phyloP scores from a whole-genome alignment of 106 monocot genomes.

The Dendrobium nobile region DNA sequence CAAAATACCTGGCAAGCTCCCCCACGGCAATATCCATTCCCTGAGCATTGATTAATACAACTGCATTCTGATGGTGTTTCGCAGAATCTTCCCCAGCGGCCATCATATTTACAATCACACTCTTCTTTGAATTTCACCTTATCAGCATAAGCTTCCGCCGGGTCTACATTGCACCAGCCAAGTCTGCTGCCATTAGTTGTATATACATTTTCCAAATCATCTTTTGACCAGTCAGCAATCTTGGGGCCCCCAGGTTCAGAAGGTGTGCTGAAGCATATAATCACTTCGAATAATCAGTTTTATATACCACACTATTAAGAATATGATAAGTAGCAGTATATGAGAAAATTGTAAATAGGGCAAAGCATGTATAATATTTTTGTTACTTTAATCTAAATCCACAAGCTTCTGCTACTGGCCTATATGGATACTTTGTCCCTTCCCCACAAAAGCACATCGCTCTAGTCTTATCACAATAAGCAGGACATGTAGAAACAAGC shows the following conservation, averaged over 20 bases:
- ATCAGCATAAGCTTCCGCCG: slow-evolving; percentile 57
- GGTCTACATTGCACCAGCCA: slow-evolving; percentile 95
- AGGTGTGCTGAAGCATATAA: slow-evolving; percentile 32
- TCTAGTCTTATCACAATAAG: slow-evolving; percentile 76
- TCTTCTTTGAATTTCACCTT: slow-evolving; percentile 71
- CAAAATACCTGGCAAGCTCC: slow-evolving; percentile 77
- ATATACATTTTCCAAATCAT: slow-evolving; percentile 68
- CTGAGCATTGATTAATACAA: slow-evolving; percentile 88
- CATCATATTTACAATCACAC: slow-evolving; percentile 91
- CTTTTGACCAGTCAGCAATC: slow-evolving; percentile 51
- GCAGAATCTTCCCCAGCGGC: slow-evolving; percentile 66
- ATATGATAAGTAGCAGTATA: neutral
- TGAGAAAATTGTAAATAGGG: neutral
- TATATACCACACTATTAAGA: neutral
- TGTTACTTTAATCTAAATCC: slow-evolving; percentile 69
- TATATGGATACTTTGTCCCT: slow-evolving; percentile 83
- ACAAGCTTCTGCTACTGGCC: slow-evolving; percentile 79
- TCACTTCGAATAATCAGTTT: neutral
- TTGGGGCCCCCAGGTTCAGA: slow-evolving; percentile 37
- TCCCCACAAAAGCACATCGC: slow-evolving; percentile 95
- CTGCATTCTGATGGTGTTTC: slow-evolving; percentile 69
- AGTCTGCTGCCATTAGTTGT: slow-evolving; percentile 54
- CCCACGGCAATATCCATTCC: slow-evolving; percentile 81
- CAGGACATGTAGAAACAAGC: slow-evolving; percentile 79
- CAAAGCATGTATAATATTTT: neutral